These are phyloP conservation scores for Fusarium albidum DNA, from an alignment of 2,329 filamentous ascomycete species.

Conservation along the genomic window DNA sequence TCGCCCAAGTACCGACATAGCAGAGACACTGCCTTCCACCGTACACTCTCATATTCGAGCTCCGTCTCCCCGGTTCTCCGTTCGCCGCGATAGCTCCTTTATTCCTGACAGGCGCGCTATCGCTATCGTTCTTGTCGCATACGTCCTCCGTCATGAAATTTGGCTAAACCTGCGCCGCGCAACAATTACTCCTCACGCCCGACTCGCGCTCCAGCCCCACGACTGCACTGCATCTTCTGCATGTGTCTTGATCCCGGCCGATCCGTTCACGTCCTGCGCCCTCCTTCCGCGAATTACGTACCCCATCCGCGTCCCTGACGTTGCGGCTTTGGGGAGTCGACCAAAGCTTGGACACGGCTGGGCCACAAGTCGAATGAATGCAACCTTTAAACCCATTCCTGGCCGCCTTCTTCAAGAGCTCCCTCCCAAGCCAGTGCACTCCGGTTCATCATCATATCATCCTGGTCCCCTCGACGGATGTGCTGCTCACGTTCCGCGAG, in stretches of 20 bases:
- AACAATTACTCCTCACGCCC: constrained; percentile 18
- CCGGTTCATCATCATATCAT: constrained; percentile 93
- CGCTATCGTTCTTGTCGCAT: constrained; percentile 37
- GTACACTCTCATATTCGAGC: constrained; percentile 12
- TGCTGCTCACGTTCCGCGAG: constrained; percentile 87
- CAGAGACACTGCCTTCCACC: constrained; percentile 13
- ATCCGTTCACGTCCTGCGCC: constrained; percentile 21
- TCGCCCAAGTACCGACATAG: constrained; percentile 15
- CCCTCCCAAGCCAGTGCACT: constrained; percentile 88
- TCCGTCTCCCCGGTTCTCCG: neutral
- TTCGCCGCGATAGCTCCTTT: constrained; percentile 18
- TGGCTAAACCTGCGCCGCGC: constrained; percentile 17
- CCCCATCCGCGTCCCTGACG: constrained; percentile 22
- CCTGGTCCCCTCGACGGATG: constrained; percentile 92
- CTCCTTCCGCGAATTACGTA: constrained; percentile 16
- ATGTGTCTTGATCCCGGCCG: constrained; percentile 35
- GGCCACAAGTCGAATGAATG: constrained; percentile 66
- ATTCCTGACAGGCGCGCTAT: constrained; percentile 20
- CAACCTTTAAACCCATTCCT: constrained; percentile 99
- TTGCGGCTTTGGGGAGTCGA: constrained; percentile 40
- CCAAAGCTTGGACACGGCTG: constrained; percentile 38
- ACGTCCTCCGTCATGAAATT: constrained; percentile 35
- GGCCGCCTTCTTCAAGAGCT: constrained; percentile 98
- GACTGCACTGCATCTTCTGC: constrained; percentile 25
- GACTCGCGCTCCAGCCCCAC: constrained; percentile 11